Evolutionary conservation across 176 grass and related monocot species (phyloP).

Genomic region (Hsuehochloa calcarea): DNA sequence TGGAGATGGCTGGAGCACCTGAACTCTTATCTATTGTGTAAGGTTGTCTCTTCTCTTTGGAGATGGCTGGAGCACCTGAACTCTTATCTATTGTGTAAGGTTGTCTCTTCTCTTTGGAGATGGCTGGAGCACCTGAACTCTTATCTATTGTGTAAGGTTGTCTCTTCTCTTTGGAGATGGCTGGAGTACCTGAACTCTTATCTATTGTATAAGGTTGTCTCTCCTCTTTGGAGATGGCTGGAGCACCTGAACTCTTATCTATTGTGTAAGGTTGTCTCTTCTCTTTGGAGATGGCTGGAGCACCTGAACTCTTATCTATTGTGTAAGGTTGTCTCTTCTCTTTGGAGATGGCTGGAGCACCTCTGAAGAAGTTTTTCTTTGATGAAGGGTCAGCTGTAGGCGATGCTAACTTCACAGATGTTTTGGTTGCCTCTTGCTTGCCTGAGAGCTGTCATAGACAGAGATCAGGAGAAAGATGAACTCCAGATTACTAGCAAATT

Average conservation of each 20-base stretch:
- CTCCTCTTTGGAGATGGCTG: constrained; percentile 20
- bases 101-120: no score
- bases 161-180: no score
- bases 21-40: no score
- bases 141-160: no score
- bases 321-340: no score
- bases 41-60: no score
- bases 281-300: constrained; percentile 6
- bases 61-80: no score
- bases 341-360: no score
- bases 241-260: background rate
- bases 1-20: no score
- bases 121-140: no score
- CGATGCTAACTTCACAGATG: background rate
- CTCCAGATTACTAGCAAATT: background rate
- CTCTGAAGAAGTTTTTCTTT: background rate
- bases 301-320: background rate
- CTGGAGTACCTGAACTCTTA: no score
- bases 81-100: no score
- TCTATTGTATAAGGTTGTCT: background rate
- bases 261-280: background rate
- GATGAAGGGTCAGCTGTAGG: background rate
- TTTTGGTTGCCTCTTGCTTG: constrained; percentile 10
- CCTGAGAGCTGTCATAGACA: background rate
- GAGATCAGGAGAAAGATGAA: background rate